Percentiles rank a stretch among this genome's conserved stretches.
Conservation (phyloP, 2,329 filamentous ascomycete species). For the Massarina eburnea region DNA sequence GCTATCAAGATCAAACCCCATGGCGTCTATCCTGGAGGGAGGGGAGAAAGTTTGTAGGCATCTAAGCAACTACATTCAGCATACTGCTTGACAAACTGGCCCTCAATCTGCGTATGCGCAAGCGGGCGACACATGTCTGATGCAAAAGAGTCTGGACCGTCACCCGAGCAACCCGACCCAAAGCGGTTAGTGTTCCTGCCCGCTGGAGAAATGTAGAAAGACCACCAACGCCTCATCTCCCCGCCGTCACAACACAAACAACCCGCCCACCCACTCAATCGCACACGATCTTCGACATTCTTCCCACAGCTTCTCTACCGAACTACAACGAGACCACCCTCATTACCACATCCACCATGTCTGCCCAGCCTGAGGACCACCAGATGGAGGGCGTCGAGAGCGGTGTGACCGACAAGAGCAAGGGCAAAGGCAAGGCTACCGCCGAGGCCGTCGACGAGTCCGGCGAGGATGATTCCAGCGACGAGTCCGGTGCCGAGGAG, state of each 20-base stretch:
- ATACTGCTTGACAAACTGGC: neutral
- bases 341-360: conserved; percentile 21
- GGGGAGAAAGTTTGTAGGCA: too few relatives aligned
- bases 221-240: conserved; percentile 20
- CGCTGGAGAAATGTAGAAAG: conserved; percentile 1
- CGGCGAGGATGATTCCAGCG: conserved; percentile 66
- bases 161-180: conserved; percentile 2
- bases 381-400: conserved; percentile 45
- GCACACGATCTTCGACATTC: conserved; percentile 5
- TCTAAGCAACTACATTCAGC: too few relatives aligned
- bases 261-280: conserved; percentile 14
- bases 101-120: neutral
- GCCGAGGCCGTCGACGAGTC: conserved; percentile 71
- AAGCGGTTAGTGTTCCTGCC: conserved; percentile 1
- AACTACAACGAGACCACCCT: neutral
- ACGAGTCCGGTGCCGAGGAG: conserved; percentile 66
- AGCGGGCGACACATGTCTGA: too few relatives aligned
- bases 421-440: conserved; percentile 73
- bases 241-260: conserved; percentile 27
- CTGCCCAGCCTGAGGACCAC: conserved; percentile 37
- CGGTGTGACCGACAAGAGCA: conserved; percentile 70
- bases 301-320: conserved; percentile 1
- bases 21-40: neutral
- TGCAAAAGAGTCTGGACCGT: too few relatives aligned
- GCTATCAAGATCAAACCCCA: too few relatives aligned